Percentiles rank a stretch among this genome's conserved stretches.
These are phyloP conservation scores for Sugiyamaella novakii DNA, from an alignment of 1,139 yeast species.

Conservation along the genomic window DNA sequence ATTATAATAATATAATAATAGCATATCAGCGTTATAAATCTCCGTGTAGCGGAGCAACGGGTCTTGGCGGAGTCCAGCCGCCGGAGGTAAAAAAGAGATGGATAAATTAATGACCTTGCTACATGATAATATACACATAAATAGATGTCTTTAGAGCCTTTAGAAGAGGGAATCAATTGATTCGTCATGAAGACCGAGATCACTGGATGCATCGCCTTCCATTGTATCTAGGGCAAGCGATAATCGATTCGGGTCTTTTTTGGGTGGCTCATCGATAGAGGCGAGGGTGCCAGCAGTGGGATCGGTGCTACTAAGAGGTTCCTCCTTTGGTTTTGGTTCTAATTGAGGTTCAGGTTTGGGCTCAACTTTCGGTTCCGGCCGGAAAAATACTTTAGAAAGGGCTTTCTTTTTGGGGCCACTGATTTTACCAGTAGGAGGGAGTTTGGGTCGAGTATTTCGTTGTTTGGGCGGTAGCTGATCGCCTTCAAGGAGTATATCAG, in stretches of 20 bases:
- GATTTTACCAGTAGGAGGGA: conserved; percentile 94
- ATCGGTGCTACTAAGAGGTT: not conserved
- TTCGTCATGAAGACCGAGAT: conserved; percentile 22
- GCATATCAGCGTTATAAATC: no score
- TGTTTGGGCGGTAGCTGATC: conserved; percentile 82
- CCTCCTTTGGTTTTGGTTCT: not conserved
- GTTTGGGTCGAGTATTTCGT: conserved; percentile 74
- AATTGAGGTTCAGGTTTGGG: not conserved
- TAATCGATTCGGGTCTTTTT: not conserved
- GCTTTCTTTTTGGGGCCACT: conserved; percentile 61
- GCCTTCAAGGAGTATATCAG: conserved; percentile 60
- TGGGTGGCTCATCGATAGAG: not conserved
- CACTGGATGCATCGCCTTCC: conserved; percentile 15
- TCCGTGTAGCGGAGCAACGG: not conserved
- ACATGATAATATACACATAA: conserved; percentile 17
- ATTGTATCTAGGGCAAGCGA: not conserved
- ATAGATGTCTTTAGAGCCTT: not conserved
- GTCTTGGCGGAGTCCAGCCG: conserved; percentile 2
- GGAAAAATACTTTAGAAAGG: conserved; percentile 34
- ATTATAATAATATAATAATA: no score
- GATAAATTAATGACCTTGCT: not conserved
- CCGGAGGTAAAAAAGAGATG: not conserved
- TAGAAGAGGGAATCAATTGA: conserved; percentile 25
- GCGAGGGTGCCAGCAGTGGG: not conserved
- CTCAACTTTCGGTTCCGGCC: conserved; percentile 17